Percentiles rank a stretch among this genome's conserved stretches.
Conservation (phyloP, 73 alveolate genomes). For the Uronychia binucleata region DNA sequence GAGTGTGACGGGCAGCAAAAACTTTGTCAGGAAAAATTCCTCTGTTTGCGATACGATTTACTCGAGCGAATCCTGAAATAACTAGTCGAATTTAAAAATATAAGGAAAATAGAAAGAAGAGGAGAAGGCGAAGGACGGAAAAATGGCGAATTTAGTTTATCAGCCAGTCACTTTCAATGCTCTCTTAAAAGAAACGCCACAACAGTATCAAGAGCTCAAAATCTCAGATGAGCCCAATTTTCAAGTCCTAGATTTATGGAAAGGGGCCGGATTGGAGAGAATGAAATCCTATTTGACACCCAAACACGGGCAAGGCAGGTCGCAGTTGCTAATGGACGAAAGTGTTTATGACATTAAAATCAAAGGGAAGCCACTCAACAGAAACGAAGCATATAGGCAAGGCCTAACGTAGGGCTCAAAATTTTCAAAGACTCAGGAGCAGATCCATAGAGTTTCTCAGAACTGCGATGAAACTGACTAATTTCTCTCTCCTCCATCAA, state of each 20-base stretch:
- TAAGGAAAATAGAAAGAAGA: too few species aligned
- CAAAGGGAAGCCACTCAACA: background rate
- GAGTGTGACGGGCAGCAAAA: too few species aligned
- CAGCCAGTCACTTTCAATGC: background rate
- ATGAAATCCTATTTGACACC: background rate
- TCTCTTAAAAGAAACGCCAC: background rate
- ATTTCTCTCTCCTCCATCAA: background rate
- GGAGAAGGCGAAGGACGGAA: too few species aligned
- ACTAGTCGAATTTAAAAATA: background rate
- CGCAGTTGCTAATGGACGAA: too few species aligned
- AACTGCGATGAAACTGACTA: background rate
- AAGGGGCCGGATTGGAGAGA: too few species aligned
- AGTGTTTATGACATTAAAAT: too few species aligned
- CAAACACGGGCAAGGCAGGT: background rate
- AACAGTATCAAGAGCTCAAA: background rate
- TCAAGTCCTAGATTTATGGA: background rate
- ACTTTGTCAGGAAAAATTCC: background rate
- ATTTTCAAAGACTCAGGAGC: background rate
- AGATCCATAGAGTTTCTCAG: too few species aligned
- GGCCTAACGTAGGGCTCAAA: background rate
- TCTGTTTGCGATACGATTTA: background rate
- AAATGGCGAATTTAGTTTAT: background rate
- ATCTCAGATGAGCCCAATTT: background rate
- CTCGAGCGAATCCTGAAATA: background rate
- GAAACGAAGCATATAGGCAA: background rate